phyloP scores from a whole-genome alignment of 257 asterid genomes.

The Solanum paucissectum region DNA sequence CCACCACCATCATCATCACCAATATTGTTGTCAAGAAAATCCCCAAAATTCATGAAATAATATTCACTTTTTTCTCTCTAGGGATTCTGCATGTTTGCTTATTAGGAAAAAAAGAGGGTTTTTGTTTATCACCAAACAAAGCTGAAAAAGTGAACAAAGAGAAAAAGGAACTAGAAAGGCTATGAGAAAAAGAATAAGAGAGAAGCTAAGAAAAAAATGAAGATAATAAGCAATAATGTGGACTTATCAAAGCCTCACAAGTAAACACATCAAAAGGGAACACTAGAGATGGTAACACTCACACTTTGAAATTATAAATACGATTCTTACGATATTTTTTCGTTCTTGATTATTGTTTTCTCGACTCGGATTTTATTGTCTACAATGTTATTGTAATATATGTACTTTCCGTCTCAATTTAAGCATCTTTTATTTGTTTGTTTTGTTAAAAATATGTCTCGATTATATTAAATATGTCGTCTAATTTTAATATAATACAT shows the following conservation, averaged over 20 bases:
- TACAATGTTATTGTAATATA: too few species aligned
- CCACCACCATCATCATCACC: constrained; percentile 21
- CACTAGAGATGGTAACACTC: background rate
- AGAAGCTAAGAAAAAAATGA: background rate
- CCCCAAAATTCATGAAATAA: constrained; percentile 83
- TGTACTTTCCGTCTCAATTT: too few species aligned
- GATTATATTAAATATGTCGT: too few species aligned
- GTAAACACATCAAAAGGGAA: background rate
- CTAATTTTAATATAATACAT: too few species aligned
- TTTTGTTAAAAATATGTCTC: too few species aligned
- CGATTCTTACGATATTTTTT: too few species aligned
- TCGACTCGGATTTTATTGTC: too few species aligned
- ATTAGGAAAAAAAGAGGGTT: background rate
- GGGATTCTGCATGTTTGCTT: constrained; percentile 13
- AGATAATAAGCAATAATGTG: constrained; percentile 27
- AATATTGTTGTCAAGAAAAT: constrained; percentile 53
- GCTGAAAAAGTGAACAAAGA: background rate
- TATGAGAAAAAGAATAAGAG: background rate
- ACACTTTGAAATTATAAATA: too few species aligned
- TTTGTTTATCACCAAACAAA: background rate
- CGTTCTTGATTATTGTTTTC: too few species aligned
- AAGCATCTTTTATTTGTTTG: too few species aligned
- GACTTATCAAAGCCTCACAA: constrained; percentile 32
- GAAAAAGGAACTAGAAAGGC: background rate
- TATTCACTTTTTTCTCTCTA: background rate